Evolutionary conservation across 2,329 filamentous ascomycete species (phyloP).

Genomic region (Ophiostoma ips): DNA sequence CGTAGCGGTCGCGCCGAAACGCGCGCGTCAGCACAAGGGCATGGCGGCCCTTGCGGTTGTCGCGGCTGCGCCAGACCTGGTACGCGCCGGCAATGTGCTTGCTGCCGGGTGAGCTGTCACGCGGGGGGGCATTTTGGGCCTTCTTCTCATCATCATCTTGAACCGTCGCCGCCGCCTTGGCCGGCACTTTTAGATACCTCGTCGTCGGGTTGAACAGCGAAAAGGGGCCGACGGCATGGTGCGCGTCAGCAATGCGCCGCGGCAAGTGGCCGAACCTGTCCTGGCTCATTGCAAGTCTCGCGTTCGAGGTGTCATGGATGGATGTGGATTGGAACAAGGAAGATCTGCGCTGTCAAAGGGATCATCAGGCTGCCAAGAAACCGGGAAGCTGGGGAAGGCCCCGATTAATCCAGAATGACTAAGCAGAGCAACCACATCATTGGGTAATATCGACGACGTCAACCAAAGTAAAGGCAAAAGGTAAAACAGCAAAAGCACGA

Average conservation of each 20-base stretch:
- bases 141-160: not conserved
- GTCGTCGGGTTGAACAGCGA: constrained; percentile 14
- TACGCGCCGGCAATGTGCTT: constrained; percentile 14
- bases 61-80: constrained; percentile 27
- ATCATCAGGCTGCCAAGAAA: not conserved
- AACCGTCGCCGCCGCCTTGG: not conserved
- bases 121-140: not conserved
- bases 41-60: constrained; percentile 30
- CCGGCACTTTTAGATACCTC: constrained; percentile 11
- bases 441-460: too few relatives aligned
- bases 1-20: too few relatives aligned
- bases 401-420: too few relatives aligned
- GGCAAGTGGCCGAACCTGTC: constrained; percentile 2
- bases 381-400: too few relatives aligned
- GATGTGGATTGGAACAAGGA: not conserved
- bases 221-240: not conserved
- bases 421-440: too few relatives aligned
- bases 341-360: not conserved
- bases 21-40: constrained; percentile 17
- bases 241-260: constrained; percentile 4
- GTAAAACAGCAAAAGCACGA: not conserved
- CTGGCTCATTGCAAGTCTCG: not conserved
- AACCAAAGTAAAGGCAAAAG: too few relatives aligned
- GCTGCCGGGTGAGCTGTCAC: too few relatives aligned
- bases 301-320: too few relatives aligned